Conservation (phyloP, 176 grass and related monocot species). For the Aechmea fasciata region DNA sequence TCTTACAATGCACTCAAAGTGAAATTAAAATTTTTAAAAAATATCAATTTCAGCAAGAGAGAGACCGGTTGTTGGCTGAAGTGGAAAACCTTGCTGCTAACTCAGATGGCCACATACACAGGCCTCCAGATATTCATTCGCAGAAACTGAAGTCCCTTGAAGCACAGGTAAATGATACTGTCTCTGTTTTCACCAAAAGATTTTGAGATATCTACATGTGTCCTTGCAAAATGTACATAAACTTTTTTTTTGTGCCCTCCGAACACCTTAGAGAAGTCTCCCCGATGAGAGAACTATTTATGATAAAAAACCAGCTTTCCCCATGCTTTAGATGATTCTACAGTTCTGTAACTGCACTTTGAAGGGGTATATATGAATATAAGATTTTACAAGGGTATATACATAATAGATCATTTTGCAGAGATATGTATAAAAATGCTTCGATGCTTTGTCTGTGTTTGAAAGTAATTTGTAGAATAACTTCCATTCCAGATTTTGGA, state of each 20-base stretch:
- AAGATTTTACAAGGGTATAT: too few species aligned
- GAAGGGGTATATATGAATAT: too few species aligned
- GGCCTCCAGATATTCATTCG: constrained; percentile 73
- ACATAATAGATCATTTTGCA: background rate
- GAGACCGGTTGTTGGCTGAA: constrained; percentile 88
- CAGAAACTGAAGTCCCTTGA: constrained; percentile 95
- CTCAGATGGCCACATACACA: constrained; percentile 70
- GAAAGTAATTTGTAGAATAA: background rate
- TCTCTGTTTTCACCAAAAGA: background rate
- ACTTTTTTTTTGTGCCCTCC: too few species aligned
- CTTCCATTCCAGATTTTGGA: constrained; percentile 60
- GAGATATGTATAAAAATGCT: background rate
- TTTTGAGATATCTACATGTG: too few species aligned
- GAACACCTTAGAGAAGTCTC: too few species aligned
- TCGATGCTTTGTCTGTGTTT: background rate
- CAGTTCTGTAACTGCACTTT: too few species aligned
- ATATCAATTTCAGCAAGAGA: constrained; percentile 79
- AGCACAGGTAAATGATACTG: constrained; percentile 51
- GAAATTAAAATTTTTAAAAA: constrained; percentile 16
- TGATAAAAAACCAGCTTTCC: too few species aligned
- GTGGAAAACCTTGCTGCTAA: constrained; percentile 80
- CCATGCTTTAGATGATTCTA: too few species aligned
- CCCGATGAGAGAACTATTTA: too few species aligned
- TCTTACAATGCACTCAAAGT: background rate
- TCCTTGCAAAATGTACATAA: too few species aligned